Base-by-base conservation (phyloP, 495 filamentous ascomycete species). In the Penicillium nucicola region DNA sequence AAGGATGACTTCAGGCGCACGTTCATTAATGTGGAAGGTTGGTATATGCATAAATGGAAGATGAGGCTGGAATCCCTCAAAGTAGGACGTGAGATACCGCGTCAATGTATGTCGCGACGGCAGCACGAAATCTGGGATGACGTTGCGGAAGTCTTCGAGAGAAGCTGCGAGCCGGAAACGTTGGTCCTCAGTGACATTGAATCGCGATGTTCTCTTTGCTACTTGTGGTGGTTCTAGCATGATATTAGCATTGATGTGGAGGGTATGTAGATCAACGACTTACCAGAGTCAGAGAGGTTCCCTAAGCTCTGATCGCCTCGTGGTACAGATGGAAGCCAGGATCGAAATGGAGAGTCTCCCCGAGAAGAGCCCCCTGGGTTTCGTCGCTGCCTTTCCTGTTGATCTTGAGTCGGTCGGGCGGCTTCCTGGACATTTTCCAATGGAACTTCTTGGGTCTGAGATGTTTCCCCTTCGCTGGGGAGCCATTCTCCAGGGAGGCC, bases 401-500 rank as follows among this genome's bases (percentile, higher is more conserved):
- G 60, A 10, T 67, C 63, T 18, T 60, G 57, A 4, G 52, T 46
- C 18, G 47, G 36, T 30, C 50, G 52, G 7, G 15, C 18, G 30
- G 52, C 32, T 17, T 67, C 65, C 11, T 49, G 58, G 3, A 55
- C 40, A 28, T 68, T 65, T 35, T 64, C 56, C 4, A 64, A 40
- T 2, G 56, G 45, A 5, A 59, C 36, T 17, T 59, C 62, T 32
- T 70, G 61, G 4, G 62, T 59, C 23, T 67, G 67, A 20, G 63
- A 42, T 13, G 57, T 48, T 31, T 67, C 63, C 13, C 58, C 63
- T 22, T 60, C 60, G 28, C 51, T 57, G 7, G 68, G 68, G 36
- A 68, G 56, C 70, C 70, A 73, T 63, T 73, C 70, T 10, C 67
- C 64, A 15, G 68, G 66, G 22, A 73, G 50, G 11, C 65, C 65